Base-by-base conservation (phyloP, 2,329 filamentous ascomycete genomes). In the Diaporthe sp. region DNA sequence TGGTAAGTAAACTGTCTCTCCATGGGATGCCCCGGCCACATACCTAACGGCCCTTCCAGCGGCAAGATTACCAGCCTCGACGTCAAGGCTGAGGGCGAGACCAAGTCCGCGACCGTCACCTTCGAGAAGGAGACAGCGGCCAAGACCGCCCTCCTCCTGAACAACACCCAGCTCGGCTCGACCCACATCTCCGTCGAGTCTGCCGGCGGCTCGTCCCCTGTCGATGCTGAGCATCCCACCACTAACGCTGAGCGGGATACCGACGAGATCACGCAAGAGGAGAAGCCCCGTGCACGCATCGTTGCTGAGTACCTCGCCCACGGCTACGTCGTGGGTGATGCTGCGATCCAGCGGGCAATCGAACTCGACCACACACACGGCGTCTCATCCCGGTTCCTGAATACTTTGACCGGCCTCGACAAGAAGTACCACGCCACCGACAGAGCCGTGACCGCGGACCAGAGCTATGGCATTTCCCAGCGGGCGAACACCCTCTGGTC, bases 71-170 rank as follows among this genome's bases (percentile, higher is more conserved):
- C 92, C 79, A 90, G 91, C 80, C 90, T 99, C 84, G 92, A 95
- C 76, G 90, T 98, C 82, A 94, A 92, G 39, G 86, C 92, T 49
- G 86, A 85, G 85, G 91, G 91, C 81, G 90, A 93, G 79, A 88
- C 90, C 79, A 95, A 98, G 87, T 92, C 92, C 68, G 97, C 97
- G 75, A 94, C 93, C n/a, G 96, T 99, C 78, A 96, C 92, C 71
- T 99, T 99, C 82, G 97, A 98, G 86, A 98, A 98, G 88, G 93
- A 96, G 84, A 97, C 96, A 20, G 97, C 97, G 70, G 96, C 96
- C 76, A 98, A 98, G 89, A 99, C 97, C 31, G 97, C 97, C 37
- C 94, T 98, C 55, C 94, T 99, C 76, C 93, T 99, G 78, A 96
- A 98, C 87, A 97, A 98, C 89, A 99, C 97, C 72, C 94, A 98